phyloP scores from a whole-genome alignment of 1,284 basidiomycete species.

The Tilletia caries region DNA sequence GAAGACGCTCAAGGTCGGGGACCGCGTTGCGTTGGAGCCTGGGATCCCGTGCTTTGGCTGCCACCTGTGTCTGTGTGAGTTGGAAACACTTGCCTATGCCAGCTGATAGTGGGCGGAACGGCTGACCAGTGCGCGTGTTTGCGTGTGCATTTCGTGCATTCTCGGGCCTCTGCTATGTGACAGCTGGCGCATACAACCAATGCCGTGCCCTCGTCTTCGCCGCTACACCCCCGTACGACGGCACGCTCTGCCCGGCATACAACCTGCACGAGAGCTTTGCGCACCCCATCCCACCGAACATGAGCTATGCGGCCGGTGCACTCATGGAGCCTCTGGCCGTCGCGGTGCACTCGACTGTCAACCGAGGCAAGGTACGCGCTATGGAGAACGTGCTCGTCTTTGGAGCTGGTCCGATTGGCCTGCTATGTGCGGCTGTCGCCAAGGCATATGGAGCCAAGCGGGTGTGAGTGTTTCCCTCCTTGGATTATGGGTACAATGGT shows the following conservation, averaged over 20 bases:
- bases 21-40: slow-evolving; percentile 81
- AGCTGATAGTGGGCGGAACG: no score
- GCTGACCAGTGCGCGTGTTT: not conserved
- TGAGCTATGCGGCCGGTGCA: slow-evolving; percentile 57
- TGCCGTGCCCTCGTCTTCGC: slow-evolving; percentile 77
- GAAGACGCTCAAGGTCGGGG: slow-evolving; percentile 71
- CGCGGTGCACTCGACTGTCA: slow-evolving; percentile 80
- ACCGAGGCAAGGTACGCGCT: slow-evolving; percentile 67
- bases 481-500: no score
- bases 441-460: slow-evolving; percentile 62
- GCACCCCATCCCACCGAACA: slow-evolving; percentile 54
- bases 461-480: slow-evolving; percentile 23
- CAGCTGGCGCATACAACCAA: slow-evolving; percentile 56
- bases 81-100: no score
- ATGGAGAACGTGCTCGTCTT: slow-evolving; percentile 62
- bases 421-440: slow-evolving; percentile 87
- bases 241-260: slow-evolving; percentile 71
- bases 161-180: not conserved
- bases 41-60: slow-evolving; percentile 71
- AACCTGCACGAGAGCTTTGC: slow-evolving; percentile 49
- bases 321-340: slow-evolving; percentile 92
- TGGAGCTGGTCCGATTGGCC: slow-evolving; percentile 83
- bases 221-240: slow-evolving; percentile 84
- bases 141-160: not conserved
- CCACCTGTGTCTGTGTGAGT: slow-evolving; percentile 28